phyloP scores from a whole-genome alignment of 2,329 filamentous ascomycete species.

The Hortaea werneckii region DNA sequence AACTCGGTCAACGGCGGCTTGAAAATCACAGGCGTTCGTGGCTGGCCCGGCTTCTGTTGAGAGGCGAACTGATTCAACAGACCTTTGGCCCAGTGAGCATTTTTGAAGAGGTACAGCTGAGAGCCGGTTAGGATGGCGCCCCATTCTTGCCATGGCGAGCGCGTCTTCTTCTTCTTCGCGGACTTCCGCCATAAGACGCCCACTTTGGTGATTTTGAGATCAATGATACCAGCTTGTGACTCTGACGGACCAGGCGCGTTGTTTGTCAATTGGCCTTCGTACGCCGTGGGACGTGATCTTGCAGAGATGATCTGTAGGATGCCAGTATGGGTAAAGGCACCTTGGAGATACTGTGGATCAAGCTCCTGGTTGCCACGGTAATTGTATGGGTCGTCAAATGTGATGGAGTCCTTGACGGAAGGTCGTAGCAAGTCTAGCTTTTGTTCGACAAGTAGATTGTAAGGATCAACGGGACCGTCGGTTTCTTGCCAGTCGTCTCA shows the following conservation, averaged over 20 bases:
- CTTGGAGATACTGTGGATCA: conserved; percentile 72
- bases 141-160: conserved; percentile 98
- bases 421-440: conserved; percentile 76
- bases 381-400: conserved; percentile 81
- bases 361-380: conserved; percentile 70
- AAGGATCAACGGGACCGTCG: conserved; percentile 66
- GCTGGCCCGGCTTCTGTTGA: conserved; percentile 67
- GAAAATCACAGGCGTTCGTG: conserved; percentile 72
- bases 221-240: conserved; percentile 83
- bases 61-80: conserved; percentile 80
- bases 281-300: conserved; percentile 85
- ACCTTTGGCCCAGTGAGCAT: conserved; percentile 83
- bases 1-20: conserved; percentile 83
- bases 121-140: conserved; percentile 93
- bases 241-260: conserved; percentile 51
- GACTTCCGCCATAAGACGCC: conserved; percentile 93
- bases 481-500: conserved; percentile 62
- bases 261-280: conserved; percentile 59
- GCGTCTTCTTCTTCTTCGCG: conserved; percentile 82
- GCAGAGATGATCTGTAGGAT: conserved; percentile 92
- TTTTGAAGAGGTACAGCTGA: conserved; percentile 92
- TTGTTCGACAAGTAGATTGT: conserved; percentile 83
- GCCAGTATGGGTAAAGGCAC: conserved; percentile 82
- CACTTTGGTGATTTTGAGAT: conserved; percentile 96
- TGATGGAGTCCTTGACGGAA: conserved; percentile 82